These are phyloP conservation scores for Acorus gramineus DNA, from an alignment of 106 monocot genomes.

Conservation along the genomic window DNA sequence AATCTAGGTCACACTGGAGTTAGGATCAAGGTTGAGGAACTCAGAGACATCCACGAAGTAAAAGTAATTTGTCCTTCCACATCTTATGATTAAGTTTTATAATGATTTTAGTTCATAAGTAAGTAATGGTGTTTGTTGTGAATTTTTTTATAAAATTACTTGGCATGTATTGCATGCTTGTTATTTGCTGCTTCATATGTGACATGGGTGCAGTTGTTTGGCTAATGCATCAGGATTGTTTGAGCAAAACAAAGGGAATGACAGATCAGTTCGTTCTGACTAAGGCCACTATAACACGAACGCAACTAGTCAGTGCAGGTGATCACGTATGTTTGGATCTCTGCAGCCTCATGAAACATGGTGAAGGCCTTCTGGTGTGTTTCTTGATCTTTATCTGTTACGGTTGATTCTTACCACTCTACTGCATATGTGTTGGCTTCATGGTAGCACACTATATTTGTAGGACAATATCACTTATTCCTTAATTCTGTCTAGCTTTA, in stretches of 20 bases:
- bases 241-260: slow-evolving; percentile 48
- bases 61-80: slow-evolving; percentile 30
- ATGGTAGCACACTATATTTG: no score
- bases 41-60: slow-evolving; percentile 47
- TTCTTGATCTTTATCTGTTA: background rate
- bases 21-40: slow-evolving; percentile 56
- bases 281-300: slow-evolving; percentile 38
- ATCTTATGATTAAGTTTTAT: background rate
- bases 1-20: slow-evolving; percentile 81
- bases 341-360: slow-evolving; percentile 76
- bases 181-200: no score
- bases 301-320: slow-evolving; percentile 63
- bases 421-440: no score
- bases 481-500: no score
- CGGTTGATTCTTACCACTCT: no score
- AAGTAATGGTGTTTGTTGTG: no score
- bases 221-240: slow-evolving; percentile 45
- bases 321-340: slow-evolving; percentile 87
- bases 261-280: slow-evolving; percentile 31
- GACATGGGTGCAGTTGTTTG: no score
- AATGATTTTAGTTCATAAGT: no score
- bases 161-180: no score
- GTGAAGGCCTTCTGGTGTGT: slow-evolving; percentile 84
- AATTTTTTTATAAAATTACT: no score
- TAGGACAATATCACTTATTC: no score